These are phyloP conservation scores for Mycosarcoma maydis DNA, from an alignment of 1,284 basidiomycete species.

Conservation along the genomic window DNA sequence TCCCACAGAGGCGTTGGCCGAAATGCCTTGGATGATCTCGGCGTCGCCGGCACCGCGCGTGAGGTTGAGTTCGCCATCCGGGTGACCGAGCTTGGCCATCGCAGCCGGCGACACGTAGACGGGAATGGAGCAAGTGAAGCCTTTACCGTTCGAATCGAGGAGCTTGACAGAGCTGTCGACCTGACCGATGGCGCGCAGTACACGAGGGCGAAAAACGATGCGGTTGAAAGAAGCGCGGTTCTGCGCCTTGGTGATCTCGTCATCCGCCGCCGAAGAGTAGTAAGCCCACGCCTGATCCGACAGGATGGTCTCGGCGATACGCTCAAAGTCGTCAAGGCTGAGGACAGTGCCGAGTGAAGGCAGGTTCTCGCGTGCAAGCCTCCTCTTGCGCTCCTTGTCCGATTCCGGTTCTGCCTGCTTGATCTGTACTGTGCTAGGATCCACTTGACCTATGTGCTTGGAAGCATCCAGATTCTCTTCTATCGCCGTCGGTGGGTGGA, in stretches of 20 bases:
- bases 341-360: conserved; percentile 81
- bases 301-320: conserved; percentile 56
- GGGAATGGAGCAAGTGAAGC: conserved; percentile 36
- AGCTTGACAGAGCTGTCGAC: conserved; percentile 74
- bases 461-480: conserved; percentile 57
- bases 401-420: conserved; percentile 41
- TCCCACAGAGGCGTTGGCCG: conserved; percentile 84
- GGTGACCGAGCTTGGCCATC: conserved; percentile 88
- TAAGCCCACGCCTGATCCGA: conserved; percentile 65
- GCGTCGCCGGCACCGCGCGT: conserved; percentile 77
- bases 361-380: conserved; percentile 47
- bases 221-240: conserved; percentile 88
- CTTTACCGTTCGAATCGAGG: conserved; percentile 23
- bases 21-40: conserved; percentile 85
- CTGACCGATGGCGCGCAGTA: conserved; percentile 84
- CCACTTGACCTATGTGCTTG: conserved; percentile 55
- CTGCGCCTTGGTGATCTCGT: conserved; percentile 70
- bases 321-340: conserved; percentile 89
- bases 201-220: conserved; percentile 92
- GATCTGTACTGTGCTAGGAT: conserved; percentile 46
- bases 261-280: conserved; percentile 70
- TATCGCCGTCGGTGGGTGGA: conserved; percentile 63
- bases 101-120: conserved; percentile 83
- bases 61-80: conserved; percentile 90
- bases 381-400: conserved; percentile 37